These are phyloP conservation scores for Alliaria petiolata DNA, from an alignment of 345 rosid genomes.

Conservation along the genomic window DNA sequence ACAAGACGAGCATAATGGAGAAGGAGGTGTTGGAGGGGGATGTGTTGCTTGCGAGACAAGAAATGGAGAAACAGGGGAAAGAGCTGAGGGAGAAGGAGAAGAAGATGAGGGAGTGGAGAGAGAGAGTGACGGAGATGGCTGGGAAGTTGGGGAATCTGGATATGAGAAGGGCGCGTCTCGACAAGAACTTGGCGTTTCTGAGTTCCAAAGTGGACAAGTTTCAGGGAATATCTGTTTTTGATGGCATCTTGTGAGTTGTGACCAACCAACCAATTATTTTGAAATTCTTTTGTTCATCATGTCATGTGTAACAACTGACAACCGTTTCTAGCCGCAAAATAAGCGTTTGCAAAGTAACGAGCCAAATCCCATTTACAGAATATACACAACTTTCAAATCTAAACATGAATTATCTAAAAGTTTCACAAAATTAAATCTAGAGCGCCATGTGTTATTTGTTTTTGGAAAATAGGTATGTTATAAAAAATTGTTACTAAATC, in stretches of 20 bases:
- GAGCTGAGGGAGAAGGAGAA: constrained; percentile 23
- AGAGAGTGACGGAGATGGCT: constrained; percentile 19
- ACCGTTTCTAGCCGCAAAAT: background rate
- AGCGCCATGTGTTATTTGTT: too few relatives aligned
- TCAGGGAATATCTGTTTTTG: constrained; percentile 19
- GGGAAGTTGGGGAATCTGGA: constrained; percentile 15
- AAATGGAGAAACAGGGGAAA: constrained; percentile 18
- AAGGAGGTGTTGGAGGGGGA: constrained; percentile 13
- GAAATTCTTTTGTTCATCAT: constrained; percentile 9
- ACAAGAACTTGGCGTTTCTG: constrained; percentile 29
- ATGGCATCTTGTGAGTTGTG: constrained; percentile 22
- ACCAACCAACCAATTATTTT: background rate
- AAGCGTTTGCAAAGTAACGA: background rate
- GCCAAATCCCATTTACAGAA: background rate
- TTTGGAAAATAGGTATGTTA: too few relatives aligned
- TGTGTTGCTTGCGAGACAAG: constrained; percentile 15
- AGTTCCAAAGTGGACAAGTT: constrained; percentile 27
- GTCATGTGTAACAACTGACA: background rate
- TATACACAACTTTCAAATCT: background rate
- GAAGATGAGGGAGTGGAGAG: constrained; percentile 17
- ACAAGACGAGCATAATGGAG: constrained; percentile 6
- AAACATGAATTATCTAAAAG: background rate
- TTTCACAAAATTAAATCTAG: too few relatives aligned
- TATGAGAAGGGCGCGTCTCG: constrained; percentile 16
- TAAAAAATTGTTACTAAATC: background rate